Evolutionary conservation across 768 basidiomycete genomes (phyloP).

Genomic region (Russula virescens): DNA sequence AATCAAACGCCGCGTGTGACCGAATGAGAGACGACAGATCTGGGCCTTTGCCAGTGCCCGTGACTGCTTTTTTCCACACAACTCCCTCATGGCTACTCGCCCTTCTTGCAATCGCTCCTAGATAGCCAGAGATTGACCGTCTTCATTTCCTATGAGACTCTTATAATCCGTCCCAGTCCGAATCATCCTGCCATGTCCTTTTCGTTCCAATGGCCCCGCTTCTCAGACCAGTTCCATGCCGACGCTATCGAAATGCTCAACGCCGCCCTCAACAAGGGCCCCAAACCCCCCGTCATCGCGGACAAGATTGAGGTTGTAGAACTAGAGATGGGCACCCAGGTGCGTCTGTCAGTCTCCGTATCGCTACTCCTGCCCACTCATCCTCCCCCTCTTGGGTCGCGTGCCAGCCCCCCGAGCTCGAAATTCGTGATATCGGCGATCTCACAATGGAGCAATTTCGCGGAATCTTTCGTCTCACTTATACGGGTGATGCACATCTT

Average conservation of each 20-base stretch:
- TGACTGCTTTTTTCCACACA: too few species aligned
- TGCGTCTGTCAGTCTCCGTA: constrained; percentile 32
- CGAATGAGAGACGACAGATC: too few species aligned
- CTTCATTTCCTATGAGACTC: background rate
- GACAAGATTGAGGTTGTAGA: constrained; percentile 98
- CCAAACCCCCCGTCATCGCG: constrained; percentile 95
- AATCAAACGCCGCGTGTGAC: too few species aligned
- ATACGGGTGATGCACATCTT: constrained; percentile 86
- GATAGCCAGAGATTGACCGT: background rate
- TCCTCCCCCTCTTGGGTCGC: constrained; percentile 1
- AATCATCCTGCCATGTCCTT: constrained; percentile 58
- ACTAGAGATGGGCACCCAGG: constrained; percentile 98
- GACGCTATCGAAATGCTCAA: constrained; percentile 97
- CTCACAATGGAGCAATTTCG: constrained; percentile 92
- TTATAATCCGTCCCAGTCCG: background rate
- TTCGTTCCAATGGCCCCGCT: constrained; percentile 94
- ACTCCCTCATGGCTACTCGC: background rate
- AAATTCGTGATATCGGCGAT: constrained; percentile 96
- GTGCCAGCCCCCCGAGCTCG: constrained; percentile 86
- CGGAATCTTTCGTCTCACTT: constrained; percentile 93
- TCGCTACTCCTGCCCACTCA: background rate
- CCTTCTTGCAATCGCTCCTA: background rate
- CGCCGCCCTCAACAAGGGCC: constrained; percentile 93
- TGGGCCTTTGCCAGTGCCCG: too few species aligned
- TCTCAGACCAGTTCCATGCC: constrained; percentile 93